Evolutionary conservation across 768 basidiomycete genomes (phyloP).

Genomic region (Mycena rosella): DNA sequence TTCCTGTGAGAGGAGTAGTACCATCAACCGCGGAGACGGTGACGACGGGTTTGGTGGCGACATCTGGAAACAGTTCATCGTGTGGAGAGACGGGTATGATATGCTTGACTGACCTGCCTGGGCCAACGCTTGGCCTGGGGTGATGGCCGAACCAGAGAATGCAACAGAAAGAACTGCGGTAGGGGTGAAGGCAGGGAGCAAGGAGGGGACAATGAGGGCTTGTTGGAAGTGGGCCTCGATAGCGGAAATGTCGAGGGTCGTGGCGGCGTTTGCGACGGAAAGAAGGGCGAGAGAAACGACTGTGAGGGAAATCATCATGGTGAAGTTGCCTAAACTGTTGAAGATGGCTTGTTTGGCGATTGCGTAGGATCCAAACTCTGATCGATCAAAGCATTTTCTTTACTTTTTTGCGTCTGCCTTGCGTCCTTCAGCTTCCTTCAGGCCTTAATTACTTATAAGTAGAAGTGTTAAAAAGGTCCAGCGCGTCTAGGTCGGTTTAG

Average conservation of each 20-base stretch:
- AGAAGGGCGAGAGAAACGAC: slow-evolving; percentile 55
- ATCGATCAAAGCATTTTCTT: no score
- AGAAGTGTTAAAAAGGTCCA: no score
- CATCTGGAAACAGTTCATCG: slow-evolving; percentile 57
- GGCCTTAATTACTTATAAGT: no score
- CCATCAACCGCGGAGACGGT: slow-evolving; percentile 64
- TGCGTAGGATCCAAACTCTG: no score
- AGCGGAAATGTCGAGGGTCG: slow-evolving; percentile 62
- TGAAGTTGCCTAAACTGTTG: no score
- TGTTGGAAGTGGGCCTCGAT: slow-evolving; percentile 78
- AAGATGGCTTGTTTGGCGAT: neutral
- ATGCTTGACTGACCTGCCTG: slow-evolving; percentile 62
- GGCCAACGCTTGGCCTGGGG: slow-evolving; percentile 70
- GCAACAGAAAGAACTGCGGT: slow-evolving; percentile 64
- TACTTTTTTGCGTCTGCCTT: no score
- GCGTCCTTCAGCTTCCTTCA: no score
- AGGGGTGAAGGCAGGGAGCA: slow-evolving; percentile 73
- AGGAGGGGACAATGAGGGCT: slow-evolving; percentile 70
- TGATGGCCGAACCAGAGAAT: slow-evolving; percentile 43
- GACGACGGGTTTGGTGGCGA: slow-evolving; percentile 65
- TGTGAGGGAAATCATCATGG: slow-evolving; percentile 50
- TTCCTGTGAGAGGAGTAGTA: slow-evolving; percentile 62
- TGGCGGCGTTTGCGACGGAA: slow-evolving; percentile 59
- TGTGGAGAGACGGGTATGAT: neutral
- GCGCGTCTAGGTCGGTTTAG: no score